Evolutionary conservation across 768 basidiomycete genomes (phyloP), one percentile per base, ranked within the genome.

Genomic region (Hericium rajendrae): DNA sequence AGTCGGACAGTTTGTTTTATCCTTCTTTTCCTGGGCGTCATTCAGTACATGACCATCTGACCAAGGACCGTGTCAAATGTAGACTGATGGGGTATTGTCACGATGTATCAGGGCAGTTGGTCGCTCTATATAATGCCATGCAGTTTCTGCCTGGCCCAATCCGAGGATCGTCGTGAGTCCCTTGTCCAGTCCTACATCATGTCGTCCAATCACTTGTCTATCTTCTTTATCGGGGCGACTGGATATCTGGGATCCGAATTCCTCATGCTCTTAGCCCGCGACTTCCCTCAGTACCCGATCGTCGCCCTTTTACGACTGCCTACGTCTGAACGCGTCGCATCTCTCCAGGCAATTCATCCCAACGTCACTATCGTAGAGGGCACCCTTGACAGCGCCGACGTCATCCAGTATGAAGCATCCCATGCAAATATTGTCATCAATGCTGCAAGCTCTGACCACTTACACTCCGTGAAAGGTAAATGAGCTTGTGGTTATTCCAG

Each of bases 221-320:
- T 76, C 56, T 73, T 78, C 64, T 67, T 76, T 53, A 65, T 77
- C 15, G 76, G 76, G 6, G 76, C 75, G 0, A 75, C 75, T 2
- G 76, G 76, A 18, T 76, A 72, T 62, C 64, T 77, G 39, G 74
- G 74, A 20, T 74, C 71, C 18, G 72, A 76, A 53, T 69, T 77
- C 58, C 63, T 77, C 5, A 13, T 67, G 1, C 56, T 69, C 16
- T 63, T 75, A 6, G 71, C 69, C 11, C 62, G 64, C 46, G 69
- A 72, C 24, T 66, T 65, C 32, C 72, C 73, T 0, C 58, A 69
- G 6, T 63, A 70, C 38, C 69, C 67, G 54, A 62, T 78, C 38
- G 57, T 69, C 4, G 73, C 74, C 1, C 68, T 78, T 11, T 62
- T 75, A 8, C 74, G 74, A 24, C 67, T 70, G 16, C 54, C 69